A percentile compares a stretch with the other conserved stretches of the same genome.
phyloP scores from a whole-genome alignment of 176 grass and related monocot genomes.

The Oryza glumipatula region DNA sequence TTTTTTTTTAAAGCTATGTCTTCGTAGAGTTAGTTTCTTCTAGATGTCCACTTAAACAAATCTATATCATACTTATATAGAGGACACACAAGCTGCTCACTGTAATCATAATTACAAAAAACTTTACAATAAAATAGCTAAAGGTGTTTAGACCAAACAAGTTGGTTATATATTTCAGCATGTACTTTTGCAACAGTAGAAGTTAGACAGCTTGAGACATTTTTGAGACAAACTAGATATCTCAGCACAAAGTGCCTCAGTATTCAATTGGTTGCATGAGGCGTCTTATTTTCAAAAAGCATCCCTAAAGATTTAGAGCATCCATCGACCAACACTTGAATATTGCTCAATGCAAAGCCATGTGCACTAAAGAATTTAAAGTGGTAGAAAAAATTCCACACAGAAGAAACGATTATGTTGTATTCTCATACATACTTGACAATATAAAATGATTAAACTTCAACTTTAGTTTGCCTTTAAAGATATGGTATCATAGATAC shows the following conservation, averaged over 20 bases:
- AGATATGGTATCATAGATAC: background rate
- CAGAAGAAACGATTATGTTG: background rate
- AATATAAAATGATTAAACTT: conserved; percentile 13
- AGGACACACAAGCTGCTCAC: background rate
- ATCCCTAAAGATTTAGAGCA: conserved; percentile 4
- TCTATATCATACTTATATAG: background rate
- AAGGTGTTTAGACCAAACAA: background rate
- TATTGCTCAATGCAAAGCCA: background rate
- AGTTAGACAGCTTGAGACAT: background rate
- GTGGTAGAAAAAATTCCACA: background rate
- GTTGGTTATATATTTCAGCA: background rate
- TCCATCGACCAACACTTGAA: background rate
- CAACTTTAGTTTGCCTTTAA: background rate
- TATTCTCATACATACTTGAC: background rate
- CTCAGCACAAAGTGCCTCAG: background rate
- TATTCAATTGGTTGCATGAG: background rate
- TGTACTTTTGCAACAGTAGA: conserved; percentile 7
- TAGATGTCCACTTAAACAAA: conserved; percentile 23
- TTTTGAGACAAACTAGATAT: conserved; percentile 1
- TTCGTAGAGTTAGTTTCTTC: background rate
- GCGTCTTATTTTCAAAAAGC: background rate
- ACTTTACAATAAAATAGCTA: no score
- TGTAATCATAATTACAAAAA: conserved; percentile 4
- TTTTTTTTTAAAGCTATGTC: background rate
- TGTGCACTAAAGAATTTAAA: conserved; percentile 10